phyloP scores from a whole-genome alignment of 164 flowering plant genomes.

The Vitis rupestris region DNA sequence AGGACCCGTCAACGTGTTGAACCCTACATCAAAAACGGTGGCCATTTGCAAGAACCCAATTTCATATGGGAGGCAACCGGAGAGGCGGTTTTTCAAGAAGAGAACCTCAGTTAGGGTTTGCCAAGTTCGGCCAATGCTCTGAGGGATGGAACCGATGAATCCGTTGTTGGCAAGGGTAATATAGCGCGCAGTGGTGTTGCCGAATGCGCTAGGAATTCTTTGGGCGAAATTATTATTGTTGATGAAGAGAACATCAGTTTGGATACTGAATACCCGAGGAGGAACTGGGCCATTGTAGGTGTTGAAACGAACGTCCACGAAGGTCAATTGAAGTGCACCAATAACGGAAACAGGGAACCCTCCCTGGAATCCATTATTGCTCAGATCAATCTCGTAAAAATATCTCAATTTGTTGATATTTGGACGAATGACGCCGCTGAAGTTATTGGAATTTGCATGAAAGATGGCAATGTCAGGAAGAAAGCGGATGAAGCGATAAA shows the following conservation, averaged over 20 bases:
- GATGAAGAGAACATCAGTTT: constrained; percentile 38
- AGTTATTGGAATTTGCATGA: constrained; percentile 48
- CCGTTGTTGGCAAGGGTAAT: constrained; percentile 54
- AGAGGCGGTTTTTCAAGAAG: constrained; percentile 40
- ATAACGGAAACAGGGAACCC: constrained; percentile 31
- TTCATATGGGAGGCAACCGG: constrained; percentile 60
- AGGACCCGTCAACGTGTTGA: constrained; percentile 48
- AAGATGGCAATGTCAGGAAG: constrained; percentile 41
- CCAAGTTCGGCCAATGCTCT: constrained; percentile 29
- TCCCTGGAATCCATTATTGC: constrained; percentile 39
- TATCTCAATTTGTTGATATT: constrained; percentile 23
- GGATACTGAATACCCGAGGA: constrained; percentile 20
- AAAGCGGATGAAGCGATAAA: constrained; percentile 18
- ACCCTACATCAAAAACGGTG: constrained; percentile 44
- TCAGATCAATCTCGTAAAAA: constrained; percentile 44
- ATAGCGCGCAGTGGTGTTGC: constrained; percentile 22
- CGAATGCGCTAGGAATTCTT: constrained; percentile 37
- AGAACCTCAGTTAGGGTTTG: constrained; percentile 38
- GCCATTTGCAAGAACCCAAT: constrained; percentile 41
- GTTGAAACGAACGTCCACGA: constrained; percentile 45
- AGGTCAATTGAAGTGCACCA: constrained; percentile 13
- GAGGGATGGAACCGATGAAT: constrained; percentile 43
- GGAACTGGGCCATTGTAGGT: constrained; percentile 35
- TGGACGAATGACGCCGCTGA: constrained; percentile 19
- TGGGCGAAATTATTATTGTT: constrained; percentile 47